Conservation (phyloP, 164 flowering plant species). For the Taxillus chinensis region DNA sequence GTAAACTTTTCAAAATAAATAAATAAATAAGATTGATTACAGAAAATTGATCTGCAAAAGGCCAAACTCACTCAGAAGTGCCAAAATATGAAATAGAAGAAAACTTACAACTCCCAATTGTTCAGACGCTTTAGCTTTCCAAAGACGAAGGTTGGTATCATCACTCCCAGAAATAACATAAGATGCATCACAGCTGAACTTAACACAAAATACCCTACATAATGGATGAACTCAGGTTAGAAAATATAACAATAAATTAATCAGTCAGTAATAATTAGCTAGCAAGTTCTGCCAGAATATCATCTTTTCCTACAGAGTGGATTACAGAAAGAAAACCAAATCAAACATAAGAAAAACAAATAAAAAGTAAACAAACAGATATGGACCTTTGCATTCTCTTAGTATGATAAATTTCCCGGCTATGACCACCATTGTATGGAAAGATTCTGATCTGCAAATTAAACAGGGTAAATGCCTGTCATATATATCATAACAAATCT, state of each 20-base stretch:
- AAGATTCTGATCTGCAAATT: slow-evolving; percentile 73
- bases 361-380: no score
- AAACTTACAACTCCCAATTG: slow-evolving; percentile 87
- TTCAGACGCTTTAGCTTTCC: slow-evolving; percentile 98
- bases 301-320: not conserved
- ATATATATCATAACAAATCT: not conserved
- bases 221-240: slow-evolving; percentile 1
- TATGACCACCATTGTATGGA: slow-evolving; percentile 86
- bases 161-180: slow-evolving; percentile 92
- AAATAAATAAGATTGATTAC: no score
- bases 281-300: not conserved
- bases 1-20: no score
- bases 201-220: slow-evolving; percentile 78
- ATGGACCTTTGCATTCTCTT: slow-evolving; percentile 96
- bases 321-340: not conserved
- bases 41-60: no score
- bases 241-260: not conserved
- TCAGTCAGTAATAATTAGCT: no score
- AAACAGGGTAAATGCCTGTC: not conserved
- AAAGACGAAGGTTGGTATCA: slow-evolving; percentile 86
- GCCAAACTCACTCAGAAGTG: no score
- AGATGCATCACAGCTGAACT: slow-evolving; percentile 72
- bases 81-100: not conserved
- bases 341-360: no score
- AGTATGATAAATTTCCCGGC: slow-evolving; percentile 87